A percentile compares a stretch with the other conserved stretches of the same genome.
Conservation (phyloP, 495 filamentous ascomycete genomes). For the Aspergillus olivimuriae region DNA sequence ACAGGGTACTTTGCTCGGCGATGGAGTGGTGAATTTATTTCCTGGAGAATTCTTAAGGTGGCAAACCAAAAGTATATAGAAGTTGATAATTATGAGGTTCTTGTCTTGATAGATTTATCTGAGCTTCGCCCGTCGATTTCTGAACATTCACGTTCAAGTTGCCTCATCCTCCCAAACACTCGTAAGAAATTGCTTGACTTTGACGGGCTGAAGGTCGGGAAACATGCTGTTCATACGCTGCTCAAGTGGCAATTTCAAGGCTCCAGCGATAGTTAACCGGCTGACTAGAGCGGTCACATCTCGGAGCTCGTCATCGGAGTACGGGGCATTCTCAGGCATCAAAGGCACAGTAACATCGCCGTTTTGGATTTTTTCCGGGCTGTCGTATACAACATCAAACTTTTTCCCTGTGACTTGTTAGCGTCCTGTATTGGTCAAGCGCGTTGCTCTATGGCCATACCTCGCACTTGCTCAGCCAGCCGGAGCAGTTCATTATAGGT, state of each 20-base stretch:
- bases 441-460: conserved; percentile 28
- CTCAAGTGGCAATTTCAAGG: conserved; percentile 25
- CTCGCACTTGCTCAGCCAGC: conserved; percentile 40
- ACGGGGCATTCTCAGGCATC: conserved; percentile 15
- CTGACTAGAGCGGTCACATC: conserved; percentile 28
- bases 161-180: conserved; percentile 16
- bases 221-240: conserved; percentile 21
- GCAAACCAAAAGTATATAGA: too few relatives aligned
- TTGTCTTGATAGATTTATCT: too few relatives aligned
- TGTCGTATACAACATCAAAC: conserved; percentile 45
- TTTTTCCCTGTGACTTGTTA: conserved; percentile 31
- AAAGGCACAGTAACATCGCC: conserved; percentile 45
- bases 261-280: conserved; percentile 24
- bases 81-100: too few relatives aligned
- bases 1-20: too few relatives aligned
- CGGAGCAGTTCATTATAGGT: conserved; percentile 42
- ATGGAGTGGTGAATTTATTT: too few relatives aligned
- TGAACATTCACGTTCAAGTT: too few relatives aligned
- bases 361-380: conserved; percentile 35
- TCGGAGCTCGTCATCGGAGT: conserved; percentile 20
- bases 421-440: too few relatives aligned
- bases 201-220: conserved; percentile 22
- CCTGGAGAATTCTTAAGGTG: too few relatives aligned
- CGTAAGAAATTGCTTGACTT: conserved; percentile 22
- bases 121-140: too few relatives aligned